Base-by-base conservation (phyloP, 1,284 basidiomycete species). In the Trametes versicolor region DNA sequence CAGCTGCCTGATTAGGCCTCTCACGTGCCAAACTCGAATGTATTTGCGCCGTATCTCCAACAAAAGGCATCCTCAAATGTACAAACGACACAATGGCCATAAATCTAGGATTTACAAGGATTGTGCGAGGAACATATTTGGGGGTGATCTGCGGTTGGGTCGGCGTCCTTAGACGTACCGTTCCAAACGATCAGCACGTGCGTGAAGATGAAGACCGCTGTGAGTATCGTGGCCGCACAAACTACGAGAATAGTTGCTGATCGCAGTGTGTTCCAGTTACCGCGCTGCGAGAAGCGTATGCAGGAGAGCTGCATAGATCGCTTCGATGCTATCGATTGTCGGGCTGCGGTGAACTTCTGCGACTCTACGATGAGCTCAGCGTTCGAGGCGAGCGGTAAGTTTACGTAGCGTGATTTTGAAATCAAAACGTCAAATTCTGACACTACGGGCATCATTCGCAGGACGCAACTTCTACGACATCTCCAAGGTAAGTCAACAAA, bases 401-500 rank as follows among this genome's bases (percentile, higher is more conserved):
- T 9, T 15, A 27, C 47, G 23, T 12, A n/a, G 25, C 32, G 15
- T 29, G 4, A 19, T 12, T 21, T 10, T 21, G 51, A 36, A 17
- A 10, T 32, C 21, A n/a, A 32, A 37, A 41, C 45, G 21, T 15
- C 9, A 15, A 37, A 13, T 50, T 47, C 27, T 12, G 3, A 34
- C 34, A 41, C 37, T 12, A 15, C 27, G 39, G 48, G 27, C 19
- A 36, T 13, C 19, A n/a, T 17, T 43, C 55, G 10, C 57, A 89
- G 87, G 86, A 2, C 77, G 84, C 51, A 90, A 90, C 70, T 81
- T 85, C 9, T 94, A 93, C 74, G 92, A 94, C 72, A 85, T 93
- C 55, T 89, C 89, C 43, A 91, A 89, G 83, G 85, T 81, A 65
- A 54, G 72, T 61, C 21, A 27, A 12, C 37, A 39, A 6, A 17